Base-by-base conservation (phyloP, 768 basidiomycete genomes). In the Rhodotorula graminis region DNA sequence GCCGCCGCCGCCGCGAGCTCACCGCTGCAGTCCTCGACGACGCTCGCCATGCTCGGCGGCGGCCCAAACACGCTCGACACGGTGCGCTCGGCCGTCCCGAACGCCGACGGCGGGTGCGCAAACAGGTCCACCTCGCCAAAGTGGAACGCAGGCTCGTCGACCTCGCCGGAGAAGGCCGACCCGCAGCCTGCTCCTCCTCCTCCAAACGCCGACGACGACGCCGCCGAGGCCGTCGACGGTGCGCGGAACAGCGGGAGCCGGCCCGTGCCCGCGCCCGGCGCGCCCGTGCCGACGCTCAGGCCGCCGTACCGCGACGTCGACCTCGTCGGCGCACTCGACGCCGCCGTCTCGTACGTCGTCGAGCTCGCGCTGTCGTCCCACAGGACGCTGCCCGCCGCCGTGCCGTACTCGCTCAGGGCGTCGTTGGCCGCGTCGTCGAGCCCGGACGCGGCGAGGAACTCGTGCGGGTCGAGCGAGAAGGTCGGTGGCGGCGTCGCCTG, bases 51-150 rank as follows among this genome's bases (percentile, higher is more conserved):
- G 27, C 53, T n/a, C 53, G 53, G 9, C 29, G 53, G 53, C n/a
- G 53, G 53, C n/a, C 25, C 49, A 37, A 53, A 50, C 47, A 64
- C 9, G 49, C 56, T 37, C 21, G 33, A 37, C 21, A 57, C 56
- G 16, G 56, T 31, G 19, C 31, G 21, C 33, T 65, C 59, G n/a
- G 53, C 64, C 33, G 18, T 25, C 50, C 25, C 50, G 12, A 52
- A 52, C 25, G 50, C 50, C 44, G 42, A 25, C 25, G 50, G 64
- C 64, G 33, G 71, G 42, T 53, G 64, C 47, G 65, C 46, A 33
- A 72, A 72, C 37, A 72, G 50, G 59, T 72, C 58, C 49, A 47
- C 56, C 25, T 29, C 18, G 16, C 71, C 71, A 33, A 72, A 72
- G 62, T 72, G 71, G 57, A 72, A 72, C 53, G 57, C 5, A 11